Base-by-base conservation (phyloP, 108 stramenopile genomes). In the Pseudonitzschia multiseries region DNA sequence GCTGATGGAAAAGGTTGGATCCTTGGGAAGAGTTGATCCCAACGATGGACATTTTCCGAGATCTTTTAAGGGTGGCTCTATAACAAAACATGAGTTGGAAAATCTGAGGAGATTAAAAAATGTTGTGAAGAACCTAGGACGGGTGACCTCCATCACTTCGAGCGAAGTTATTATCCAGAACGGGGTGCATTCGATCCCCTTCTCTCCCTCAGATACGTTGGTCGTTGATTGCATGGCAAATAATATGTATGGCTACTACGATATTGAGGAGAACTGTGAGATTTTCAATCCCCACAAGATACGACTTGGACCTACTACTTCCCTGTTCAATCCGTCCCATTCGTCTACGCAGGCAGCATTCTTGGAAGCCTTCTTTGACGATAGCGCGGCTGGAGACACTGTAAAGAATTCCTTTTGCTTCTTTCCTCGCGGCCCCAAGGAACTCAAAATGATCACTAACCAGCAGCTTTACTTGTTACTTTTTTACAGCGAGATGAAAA, bases 191-290 rank as follows among this genome's bases (percentile, higher is more conserved):
- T n/a, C 33, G 15, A n/a, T 62, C 29, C 33, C n/a, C 36, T 62
- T 62, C 31, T 62, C 61, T 40, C 61, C 61, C 13, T 14, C 17
- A 17, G 32, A 62, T 62, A 33, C 61, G 26, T 33, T 62, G 32
- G 17, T 62, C 0, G 32, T 62, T 8, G 61, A 62, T 40, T 62
- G 61, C n/a, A 62, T 33, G 32, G 33, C 29, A 13, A 33, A 62
- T 4, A n/a, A 62, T n/a, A n/a, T n/a, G 10, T 62, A 62, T 62
- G 61, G 61, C 8, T 62, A 62, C 36, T 26, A 20, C 20, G 33
- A 40, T 40, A 36, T 62, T 18, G 29, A 62, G 10, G 61, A 62
- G n/a, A 8, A 62, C 18, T 62, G 36, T 20, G 13, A 33, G 29
- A 5, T 62, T 3, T 62, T 62, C 18, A 41, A 62, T 40, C 61